These are phyloP conservation scores for Eleusine indica DNA, from an alignment of 176 grass and related monocot species.

Conservation along the genomic window DNA sequence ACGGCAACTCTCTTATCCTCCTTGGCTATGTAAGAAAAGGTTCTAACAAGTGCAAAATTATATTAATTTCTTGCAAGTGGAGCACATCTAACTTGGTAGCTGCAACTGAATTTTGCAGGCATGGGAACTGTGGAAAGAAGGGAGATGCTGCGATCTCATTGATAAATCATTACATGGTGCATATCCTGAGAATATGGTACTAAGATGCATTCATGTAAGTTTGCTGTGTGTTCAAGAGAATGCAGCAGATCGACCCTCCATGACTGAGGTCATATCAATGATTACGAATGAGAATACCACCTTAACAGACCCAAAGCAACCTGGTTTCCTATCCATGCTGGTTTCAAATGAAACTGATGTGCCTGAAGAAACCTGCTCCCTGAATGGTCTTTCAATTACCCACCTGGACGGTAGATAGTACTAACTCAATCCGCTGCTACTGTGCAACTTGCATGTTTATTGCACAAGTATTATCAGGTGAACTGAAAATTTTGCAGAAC, in stretches of 20 bases:
- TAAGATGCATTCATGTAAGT: constrained; percentile 49
- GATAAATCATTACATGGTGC: constrained; percentile 32
- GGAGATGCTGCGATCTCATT: constrained; percentile 48
- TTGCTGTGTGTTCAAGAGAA: constrained; percentile 57
- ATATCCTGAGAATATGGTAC: constrained; percentile 32
- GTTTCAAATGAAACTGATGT: constrained; percentile 15
- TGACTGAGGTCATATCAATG: constrained; percentile 42
- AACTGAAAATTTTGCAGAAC: neutral
- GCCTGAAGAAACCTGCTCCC: constrained; percentile 22
- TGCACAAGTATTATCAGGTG: neutral
- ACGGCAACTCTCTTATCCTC: constrained; percentile 48
- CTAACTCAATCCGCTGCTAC: neutral
- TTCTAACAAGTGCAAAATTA: neutral
- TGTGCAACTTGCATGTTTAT: neutral
- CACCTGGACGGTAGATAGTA: constrained; percentile 38
- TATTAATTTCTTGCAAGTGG: neutral
- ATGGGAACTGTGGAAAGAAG: constrained; percentile 66
- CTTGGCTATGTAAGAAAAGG: constrained; percentile 50
- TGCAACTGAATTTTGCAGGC: constrained; percentile 45
- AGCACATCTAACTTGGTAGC: neutral
- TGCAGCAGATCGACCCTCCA: constrained; percentile 43
- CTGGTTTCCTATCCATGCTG: constrained; percentile 52
- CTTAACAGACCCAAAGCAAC: constrained; percentile 47
- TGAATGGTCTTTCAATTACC: constrained; percentile 52
- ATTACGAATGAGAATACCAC: constrained; percentile 34